A percentile compares a stretch with the other conserved stretches of the same genome.
Evolutionary conservation across 148 eudicot species (phyloP).

Genomic region (Silene latifolia): DNA sequence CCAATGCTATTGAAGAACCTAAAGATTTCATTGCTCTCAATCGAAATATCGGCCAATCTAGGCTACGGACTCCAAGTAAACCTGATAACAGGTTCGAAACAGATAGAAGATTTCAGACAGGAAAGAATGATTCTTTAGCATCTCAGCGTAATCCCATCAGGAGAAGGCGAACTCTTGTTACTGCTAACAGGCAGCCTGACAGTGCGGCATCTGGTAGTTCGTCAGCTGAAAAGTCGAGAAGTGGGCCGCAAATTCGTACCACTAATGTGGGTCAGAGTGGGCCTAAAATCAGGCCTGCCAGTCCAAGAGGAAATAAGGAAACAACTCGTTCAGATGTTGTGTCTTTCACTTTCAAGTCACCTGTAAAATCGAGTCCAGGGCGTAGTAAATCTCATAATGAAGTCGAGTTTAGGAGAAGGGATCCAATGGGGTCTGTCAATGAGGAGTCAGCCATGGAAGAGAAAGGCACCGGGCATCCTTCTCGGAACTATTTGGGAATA

Average conservation of each 20-base stretch:
- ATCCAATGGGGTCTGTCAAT: slow-evolving; percentile 19
- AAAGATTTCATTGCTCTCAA: slow-evolving; percentile 49
- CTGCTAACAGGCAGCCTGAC: slow-evolving; percentile 37
- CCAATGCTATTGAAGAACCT: slow-evolving; percentile 28
- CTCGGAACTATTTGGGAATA: slow-evolving; percentile 32
- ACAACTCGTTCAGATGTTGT: slow-evolving; percentile 27
- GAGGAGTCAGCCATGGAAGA: slow-evolving; percentile 18
- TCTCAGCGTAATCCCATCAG: slow-evolving; percentile 35
- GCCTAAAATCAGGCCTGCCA: slow-evolving; percentile 23
- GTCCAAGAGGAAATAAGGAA: slow-evolving; percentile 33
- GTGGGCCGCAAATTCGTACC: slow-evolving; percentile 19
- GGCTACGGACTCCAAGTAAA: slow-evolving; percentile 35
- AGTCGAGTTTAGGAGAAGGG: slow-evolving; percentile 26
- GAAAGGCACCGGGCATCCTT: slow-evolving; percentile 23
- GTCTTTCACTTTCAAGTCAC: slow-evolving; percentile 51
- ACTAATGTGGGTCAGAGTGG: slow-evolving; percentile 24
- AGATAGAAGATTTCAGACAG: slow-evolving; percentile 35
- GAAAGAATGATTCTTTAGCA: slow-evolving; percentile 32
- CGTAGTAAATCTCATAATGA: slow-evolving; percentile 10
- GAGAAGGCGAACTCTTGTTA: slow-evolving; percentile 46
- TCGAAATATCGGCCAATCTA: slow-evolving; percentile 32
- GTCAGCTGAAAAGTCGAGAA: slow-evolving; percentile 30
- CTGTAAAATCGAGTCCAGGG: slow-evolving; percentile 38
- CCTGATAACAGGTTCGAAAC: slow-evolving; percentile 30
- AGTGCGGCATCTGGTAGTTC: slow-evolving; percentile 32